These are phyloP conservation scores for Colletotrichum destructivum DNA, from an alignment of 2,329 filamentous ascomycete genomes.

Conservation along the genomic window DNA sequence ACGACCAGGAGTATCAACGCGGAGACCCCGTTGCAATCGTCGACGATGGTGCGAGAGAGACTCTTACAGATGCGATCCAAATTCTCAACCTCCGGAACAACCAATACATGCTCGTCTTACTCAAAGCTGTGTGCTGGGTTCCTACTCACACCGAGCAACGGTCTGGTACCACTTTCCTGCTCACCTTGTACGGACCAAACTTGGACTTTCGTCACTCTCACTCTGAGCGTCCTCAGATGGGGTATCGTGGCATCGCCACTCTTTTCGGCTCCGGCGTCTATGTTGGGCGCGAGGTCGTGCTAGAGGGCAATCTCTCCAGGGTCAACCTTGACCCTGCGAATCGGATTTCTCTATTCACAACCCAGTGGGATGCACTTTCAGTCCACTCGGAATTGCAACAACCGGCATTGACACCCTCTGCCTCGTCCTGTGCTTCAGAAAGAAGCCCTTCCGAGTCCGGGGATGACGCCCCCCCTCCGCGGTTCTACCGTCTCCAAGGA, in stretches of 20 bases:
- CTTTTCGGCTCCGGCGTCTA: slow-evolving; percentile 35
- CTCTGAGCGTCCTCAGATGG: slow-evolving; percentile 24
- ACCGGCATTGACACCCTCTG: slow-evolving; percentile 33
- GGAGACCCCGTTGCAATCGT: slow-evolving; percentile 38
- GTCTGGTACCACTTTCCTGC: slow-evolving; percentile 36
- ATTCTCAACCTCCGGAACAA: slow-evolving; percentile 39
- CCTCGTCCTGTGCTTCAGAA: slow-evolving; percentile 36
- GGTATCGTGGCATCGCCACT: slow-evolving; percentile 36
- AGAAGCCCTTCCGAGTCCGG: slow-evolving; percentile 38
- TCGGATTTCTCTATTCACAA: slow-evolving; percentile 33
- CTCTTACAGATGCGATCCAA: slow-evolving; percentile 21
- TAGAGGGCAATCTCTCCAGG: slow-evolving; percentile 34
- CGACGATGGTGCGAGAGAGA: slow-evolving; percentile 36
- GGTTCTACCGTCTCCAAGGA: slow-evolving; percentile 37
- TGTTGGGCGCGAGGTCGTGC: slow-evolving; percentile 32
- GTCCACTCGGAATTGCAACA: slow-evolving; percentile 23
- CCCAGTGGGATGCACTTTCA: slow-evolving; percentile 39
- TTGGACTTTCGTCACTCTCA: slow-evolving; percentile 30
- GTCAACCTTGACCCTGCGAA: slow-evolving; percentile 19
- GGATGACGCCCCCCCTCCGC: slow-evolving; percentile 27
- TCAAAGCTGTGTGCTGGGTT: slow-evolving; percentile 41
- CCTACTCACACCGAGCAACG: slow-evolving; percentile 42
- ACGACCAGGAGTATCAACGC: slow-evolving; percentile 31
- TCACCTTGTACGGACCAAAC: slow-evolving; percentile 36
- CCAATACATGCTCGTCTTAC: slow-evolving; percentile 35